Base-by-base conservation (phyloP, 1,284 basidiomycete species). In the Boletellus sp. region DNA sequence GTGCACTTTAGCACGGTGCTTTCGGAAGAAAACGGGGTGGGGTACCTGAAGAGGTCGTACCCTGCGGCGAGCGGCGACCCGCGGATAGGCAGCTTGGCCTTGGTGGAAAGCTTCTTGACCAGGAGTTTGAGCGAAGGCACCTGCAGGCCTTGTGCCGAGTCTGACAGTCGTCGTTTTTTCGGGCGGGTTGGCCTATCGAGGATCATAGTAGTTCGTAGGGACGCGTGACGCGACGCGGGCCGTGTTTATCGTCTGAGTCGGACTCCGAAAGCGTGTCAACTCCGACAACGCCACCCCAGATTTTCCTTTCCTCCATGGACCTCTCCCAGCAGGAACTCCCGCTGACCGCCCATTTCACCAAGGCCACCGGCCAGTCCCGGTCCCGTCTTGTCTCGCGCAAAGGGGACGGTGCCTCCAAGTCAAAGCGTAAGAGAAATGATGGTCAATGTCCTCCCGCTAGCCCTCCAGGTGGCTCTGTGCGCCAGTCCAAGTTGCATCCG, bases 31-130 rank as follows among this genome's bases (percentile, higher is more conserved):
- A 37, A 41, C 19, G 22, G 6, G 38, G 56, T 12, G 18, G 4
- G 1, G 22, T 65, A 89, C 85, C 90, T 89, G 73, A 93, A 97
- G 38, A 99, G 76, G 70, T 99, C 96, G 66, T 98, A 96, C 3
- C 96, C 96, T 3, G 96, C 96, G 2, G 96, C 82, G 43, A 90
- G 76, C 2, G 83, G 71, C 7, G 91, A 94, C 1, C 96, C 96
- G 52, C 92, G 82, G 12, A 91, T 94, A 0, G 97, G 96, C 24
- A 97, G 67, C 56, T 72, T 89, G 16, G 93, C 97, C 60, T 86
- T 86, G 13, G 86, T 81, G 2, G 90, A 90, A 44, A 91, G 83
- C 35, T 86, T 82, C 67, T 97, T 96, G 61, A 99, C 85, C 57
- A 93, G 82, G 18, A 98, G 83, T 44, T 77, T 77, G 3, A 76